Percentiles rank a stretch among this genome's conserved stretches.
These are phyloP conservation scores for Sporisorium graminicola DNA, from an alignment of 1,284 basidiomycete species.

Conservation along the genomic window DNA sequence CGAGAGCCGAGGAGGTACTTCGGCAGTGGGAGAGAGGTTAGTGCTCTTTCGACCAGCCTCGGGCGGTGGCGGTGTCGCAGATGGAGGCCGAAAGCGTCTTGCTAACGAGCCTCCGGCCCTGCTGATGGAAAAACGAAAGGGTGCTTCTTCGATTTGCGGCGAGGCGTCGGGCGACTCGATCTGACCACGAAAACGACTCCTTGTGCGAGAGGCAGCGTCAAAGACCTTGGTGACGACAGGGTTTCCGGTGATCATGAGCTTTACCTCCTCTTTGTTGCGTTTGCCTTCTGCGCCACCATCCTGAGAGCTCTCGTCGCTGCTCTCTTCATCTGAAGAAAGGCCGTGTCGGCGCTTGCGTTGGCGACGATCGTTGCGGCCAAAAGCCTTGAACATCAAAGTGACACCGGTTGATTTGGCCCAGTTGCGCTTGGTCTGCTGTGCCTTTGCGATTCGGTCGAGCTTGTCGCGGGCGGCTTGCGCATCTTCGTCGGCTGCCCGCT, in stretches of 20 bases:
- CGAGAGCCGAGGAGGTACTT: slow-evolving; percentile 6
- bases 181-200: slow-evolving; percentile 23
- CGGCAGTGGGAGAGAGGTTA: slow-evolving; percentile 12
- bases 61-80: slow-evolving; percentile 24
- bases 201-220: slow-evolving; percentile 22
- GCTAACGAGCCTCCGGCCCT: slow-evolving; percentile 28
- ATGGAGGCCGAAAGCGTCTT: slow-evolving; percentile 26
- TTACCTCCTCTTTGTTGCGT: slow-evolving; percentile 38
- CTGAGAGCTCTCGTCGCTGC: slow-evolving; percentile 14
- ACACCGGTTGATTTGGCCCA: slow-evolving; percentile 46
- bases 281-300: slow-evolving; percentile 3
- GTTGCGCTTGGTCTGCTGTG: slow-evolving; percentile 37
- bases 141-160: slow-evolving; percentile 25
- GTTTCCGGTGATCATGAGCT: slow-evolving; percentile 55
- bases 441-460: slow-evolving; percentile 49
- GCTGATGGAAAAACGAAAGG: slow-evolving; percentile 32
- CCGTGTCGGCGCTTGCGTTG: slow-evolving; percentile 32
- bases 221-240: slow-evolving; percentile 46
- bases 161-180: slow-evolving; percentile 28
- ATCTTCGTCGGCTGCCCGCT: slow-evolving; percentile 32
- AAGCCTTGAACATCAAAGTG: slow-evolving; percentile 19
- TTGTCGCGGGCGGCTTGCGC: slow-evolving; percentile 43
- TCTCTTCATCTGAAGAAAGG: slow-evolving; percentile 29
- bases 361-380: slow-evolving; percentile 27
- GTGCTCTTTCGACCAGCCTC: slow-evolving; percentile 8